Evolutionary conservation across 345 rosid species (phyloP), one percentile per base, ranked within the genome.

Genomic region (Moricandia moricandioides): DNA sequence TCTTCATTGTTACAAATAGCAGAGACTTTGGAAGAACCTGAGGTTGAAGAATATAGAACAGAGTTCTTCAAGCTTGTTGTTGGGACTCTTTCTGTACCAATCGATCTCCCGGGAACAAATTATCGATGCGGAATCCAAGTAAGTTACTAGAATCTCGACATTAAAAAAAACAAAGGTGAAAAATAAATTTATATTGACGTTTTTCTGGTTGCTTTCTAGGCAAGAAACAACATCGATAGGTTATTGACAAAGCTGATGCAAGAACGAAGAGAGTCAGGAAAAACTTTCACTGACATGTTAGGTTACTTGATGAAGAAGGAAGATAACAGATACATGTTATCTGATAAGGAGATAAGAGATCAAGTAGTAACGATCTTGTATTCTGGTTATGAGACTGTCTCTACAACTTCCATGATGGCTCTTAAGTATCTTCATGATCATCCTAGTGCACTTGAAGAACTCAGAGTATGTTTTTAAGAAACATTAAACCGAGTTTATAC

Each of bases 331-430:
- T 81, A 88, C 29, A 71, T 68, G 31, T 65, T 88, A 65, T 80
- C 69, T 8, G 91, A 88, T 70, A 87, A 85, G 6, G 90, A 91
- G 79, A 87, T 91, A 21, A 80, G 89, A n/a, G 97, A 89, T 83
- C 98, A 91, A 74, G 75, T 93, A 1, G 91, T 93, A 45, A 87
- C 98, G 10, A 82, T 93, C 18, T 66, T 87, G 75, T 86, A 89
- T 72, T 91, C 98, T 1, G 96, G 97, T 56, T 89, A 85, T 49
- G 98, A 93, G 75, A 93, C 94, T 27, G 91, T 91, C 26, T 93
- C 97, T 8, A 89, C 93, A 30, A 91, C 97, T 9, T 81, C 96
- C 1, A 93, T 91, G 97, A 93, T 91, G 98, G 92, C 92, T 35
- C 79, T 93, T 65, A 93, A 91, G 85, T 93, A 91, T 67, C 86